Conservation (phyloP, 2,329 filamentous ascomycete species). For the Conoideocrella luteorostrata region DNA sequence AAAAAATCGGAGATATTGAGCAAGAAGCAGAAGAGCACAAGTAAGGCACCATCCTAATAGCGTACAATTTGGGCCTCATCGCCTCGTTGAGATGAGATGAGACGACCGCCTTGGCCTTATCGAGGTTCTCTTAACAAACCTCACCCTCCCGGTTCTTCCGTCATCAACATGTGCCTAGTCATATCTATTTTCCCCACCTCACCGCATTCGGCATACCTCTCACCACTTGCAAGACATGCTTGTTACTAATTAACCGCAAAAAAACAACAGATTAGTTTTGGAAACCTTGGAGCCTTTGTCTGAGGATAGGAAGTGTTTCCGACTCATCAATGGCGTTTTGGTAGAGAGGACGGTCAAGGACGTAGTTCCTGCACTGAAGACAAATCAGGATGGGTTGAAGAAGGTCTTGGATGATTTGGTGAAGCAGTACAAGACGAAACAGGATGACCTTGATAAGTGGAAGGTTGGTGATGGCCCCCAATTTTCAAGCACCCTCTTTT, state of each 20-base stretch:
- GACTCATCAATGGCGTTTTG: constrained; percentile 95
- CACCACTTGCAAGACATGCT: constrained; percentile 27
- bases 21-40: constrained; percentile 98
- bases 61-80: no score
- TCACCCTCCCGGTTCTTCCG: no score
- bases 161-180: neutral
- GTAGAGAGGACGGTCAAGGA: constrained; percentile 92
- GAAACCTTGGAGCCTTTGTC: constrained; percentile 83
- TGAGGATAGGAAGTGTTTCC: constrained; percentile 89
- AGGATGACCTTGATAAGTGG: constrained; percentile 95
- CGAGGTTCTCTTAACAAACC: no score
- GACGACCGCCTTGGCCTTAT: no score
- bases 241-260: constrained; percentile 2
- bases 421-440: constrained; percentile 93
- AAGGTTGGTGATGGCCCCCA: constrained; percentile 61
- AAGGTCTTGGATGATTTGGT: constrained; percentile 91
- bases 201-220: no score
- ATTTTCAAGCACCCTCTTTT: no score
- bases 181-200: no score
- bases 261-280: constrained; percentile 68
- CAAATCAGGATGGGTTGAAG: constrained; percentile 87
- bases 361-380: constrained; percentile 83
- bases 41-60: constrained; percentile 43
- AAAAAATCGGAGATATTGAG: constrained; percentile 96
- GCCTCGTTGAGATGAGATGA: neutral